Base-by-base conservation (phyloP, 805 yeast genomes). In the Monosporozyma servazzii region DNA sequence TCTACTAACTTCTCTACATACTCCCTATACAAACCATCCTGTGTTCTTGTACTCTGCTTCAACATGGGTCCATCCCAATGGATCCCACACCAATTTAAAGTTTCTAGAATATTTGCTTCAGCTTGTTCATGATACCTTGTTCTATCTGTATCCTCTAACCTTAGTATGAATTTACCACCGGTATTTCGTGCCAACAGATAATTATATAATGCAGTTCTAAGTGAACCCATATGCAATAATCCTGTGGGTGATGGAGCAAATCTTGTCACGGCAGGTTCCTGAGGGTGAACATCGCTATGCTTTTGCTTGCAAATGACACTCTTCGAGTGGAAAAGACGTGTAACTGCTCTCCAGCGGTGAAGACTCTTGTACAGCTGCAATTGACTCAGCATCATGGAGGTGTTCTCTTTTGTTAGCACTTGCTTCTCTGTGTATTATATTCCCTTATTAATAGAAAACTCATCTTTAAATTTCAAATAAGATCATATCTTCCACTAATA, bases 171-270 rank as follows among this genome's bases (percentile, higher is more conserved):
- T 58, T 79, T 77, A 0, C 99, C 99, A 0, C 79, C 78, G 0
- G 96, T 88, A 50, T 78, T 74, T 58, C 74, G 80, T 0, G 99
- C 98, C 15, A 87, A 69, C 17, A 93, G 67, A 60, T 82, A 93
- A 66, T 93, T 93, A 69, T 88, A 93, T 18, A 93, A 68, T 0
- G 98, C 98, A 0, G 99, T 93, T 65, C 99, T 72, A 45, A 93
- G 64, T 0, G 97, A 90, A 0, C 99, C 99, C 53, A 93, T 65
- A 65, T 93, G 99, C n/a, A 93, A 73, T 54, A 79, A 79, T 0
- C 99, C 99, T 0, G 99, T 93, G 1, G 99, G 99, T 1, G 97
- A 89, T 0, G 99, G 99, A 0, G 99, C 99, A 68, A 93, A 93
- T 56, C 99, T 71, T 1, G 98, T 87, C 56, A 96, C 69, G 0